phyloP scores from a whole-genome alignment of 371 early-diverging fungal species.

The Vairimorpha necatrix region DNA sequence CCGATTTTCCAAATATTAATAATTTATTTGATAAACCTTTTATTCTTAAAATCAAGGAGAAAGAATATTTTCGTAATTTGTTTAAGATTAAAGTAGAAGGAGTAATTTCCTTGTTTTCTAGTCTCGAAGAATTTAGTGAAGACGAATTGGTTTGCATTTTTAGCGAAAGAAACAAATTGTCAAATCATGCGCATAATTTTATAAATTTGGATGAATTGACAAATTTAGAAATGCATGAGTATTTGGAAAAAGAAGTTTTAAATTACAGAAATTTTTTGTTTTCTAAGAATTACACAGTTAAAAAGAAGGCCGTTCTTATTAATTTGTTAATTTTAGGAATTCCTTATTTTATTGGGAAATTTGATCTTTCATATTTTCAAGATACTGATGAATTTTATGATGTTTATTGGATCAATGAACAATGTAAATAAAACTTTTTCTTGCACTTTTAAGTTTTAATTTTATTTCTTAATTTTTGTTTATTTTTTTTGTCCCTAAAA shows the following conservation, averaged over 20 bases:
- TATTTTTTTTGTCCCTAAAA: background rate
- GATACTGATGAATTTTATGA: background rate
- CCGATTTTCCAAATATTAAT: no score
- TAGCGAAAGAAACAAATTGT: background rate
- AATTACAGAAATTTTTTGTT: background rate
- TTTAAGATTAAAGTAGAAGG: no score
- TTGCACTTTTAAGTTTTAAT: background rate
- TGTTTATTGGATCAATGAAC: background rate
- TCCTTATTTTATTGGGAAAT: background rate
- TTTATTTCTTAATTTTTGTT: background rate
- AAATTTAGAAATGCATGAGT: background rate
- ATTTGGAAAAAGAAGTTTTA: background rate
- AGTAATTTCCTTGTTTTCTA: background rate
- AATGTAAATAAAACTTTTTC: background rate
- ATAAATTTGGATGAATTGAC: background rate
- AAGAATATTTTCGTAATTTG: no score
- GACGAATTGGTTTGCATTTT: background rate
- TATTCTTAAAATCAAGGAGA: no score
- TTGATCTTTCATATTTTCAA: constrained; percentile 6
- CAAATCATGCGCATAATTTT: background rate
- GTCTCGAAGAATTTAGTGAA: background rate
- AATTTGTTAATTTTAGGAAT: background rate
- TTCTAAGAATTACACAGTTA: background rate
- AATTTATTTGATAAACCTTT: no score
- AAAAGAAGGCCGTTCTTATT: background rate